Evolutionary conservation across 2,329 filamentous ascomycete species (phyloP).

Genomic region (Colletotrichum filicis): DNA sequence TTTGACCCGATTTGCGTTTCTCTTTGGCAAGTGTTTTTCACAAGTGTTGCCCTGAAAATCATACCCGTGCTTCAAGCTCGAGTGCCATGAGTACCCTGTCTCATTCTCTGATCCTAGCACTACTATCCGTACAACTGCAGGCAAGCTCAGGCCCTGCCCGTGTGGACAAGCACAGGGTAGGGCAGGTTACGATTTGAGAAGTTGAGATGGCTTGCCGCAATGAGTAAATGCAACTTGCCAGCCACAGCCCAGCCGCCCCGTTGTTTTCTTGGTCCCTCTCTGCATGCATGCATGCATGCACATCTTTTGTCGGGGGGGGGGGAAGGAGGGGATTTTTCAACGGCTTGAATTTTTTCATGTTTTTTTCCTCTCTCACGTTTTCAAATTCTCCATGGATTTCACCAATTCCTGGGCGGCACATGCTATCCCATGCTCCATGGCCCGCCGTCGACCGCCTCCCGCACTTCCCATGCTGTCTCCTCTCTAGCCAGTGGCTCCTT

Average conservation of each 20-base stretch:
- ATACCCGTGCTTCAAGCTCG: neutral
- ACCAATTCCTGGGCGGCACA: conserved; percentile 7
- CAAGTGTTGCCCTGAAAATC: conserved; percentile 19
- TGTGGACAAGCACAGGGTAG: neutral
- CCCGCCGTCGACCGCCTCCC: conserved; percentile 7
- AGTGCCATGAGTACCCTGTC: neutral
- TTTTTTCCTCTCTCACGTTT: neutral
- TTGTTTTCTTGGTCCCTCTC: conserved; percentile 8
- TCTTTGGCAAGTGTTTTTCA: neutral
- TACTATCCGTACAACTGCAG: neutral
- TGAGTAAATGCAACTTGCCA: conserved; percentile 8
- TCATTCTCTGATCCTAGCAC: neutral
- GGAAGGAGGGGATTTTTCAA: neutral
- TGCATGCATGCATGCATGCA: neutral
- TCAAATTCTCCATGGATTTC: conserved; percentile 19
- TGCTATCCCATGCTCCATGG: conserved; percentile 2
- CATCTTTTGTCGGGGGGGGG: conserved; percentile 2
- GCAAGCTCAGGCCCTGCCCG: conserved; percentile 4
- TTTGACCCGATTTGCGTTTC: neutral
- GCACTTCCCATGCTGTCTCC: conserved; percentile 1
- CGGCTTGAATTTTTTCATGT: neutral
- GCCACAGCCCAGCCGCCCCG: conserved; percentile 23
- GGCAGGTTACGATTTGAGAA: conserved; percentile 1
- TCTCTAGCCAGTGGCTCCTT: neutral
- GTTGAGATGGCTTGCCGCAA: conserved; percentile 11